Conservation (phyloP, 176 grass and related monocot species). For the Eleusine coracana region DNA sequence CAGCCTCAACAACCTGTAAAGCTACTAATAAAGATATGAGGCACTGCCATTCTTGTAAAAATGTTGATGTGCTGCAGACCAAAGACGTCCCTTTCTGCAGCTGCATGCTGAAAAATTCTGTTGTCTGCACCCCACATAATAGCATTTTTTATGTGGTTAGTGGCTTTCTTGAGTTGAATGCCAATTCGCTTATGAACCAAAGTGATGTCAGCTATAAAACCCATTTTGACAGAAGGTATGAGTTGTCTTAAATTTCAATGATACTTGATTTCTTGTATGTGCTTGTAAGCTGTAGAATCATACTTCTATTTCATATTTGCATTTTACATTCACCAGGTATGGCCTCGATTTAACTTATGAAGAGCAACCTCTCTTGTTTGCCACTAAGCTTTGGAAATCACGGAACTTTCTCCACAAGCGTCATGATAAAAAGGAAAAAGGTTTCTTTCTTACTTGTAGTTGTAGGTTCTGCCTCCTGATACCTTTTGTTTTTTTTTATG, state of each 20-base stretch:
- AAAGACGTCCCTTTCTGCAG: constrained; percentile 52
- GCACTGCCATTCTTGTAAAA: constrained; percentile 48
- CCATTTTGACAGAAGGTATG: constrained; percentile 61
- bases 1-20: constrained; percentile 34
- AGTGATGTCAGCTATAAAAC: constrained; percentile 61
- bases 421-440: constrained; percentile 42
- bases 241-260: constrained; percentile 25
- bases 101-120: constrained; percentile 58
- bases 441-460: constrained; percentile 40
- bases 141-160: constrained; percentile 52
- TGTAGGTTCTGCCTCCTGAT: neutral
- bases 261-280: constrained; percentile 1
- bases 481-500: neutral
- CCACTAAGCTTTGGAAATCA: constrained; percentile 38
- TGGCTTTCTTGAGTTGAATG: constrained; percentile 55
- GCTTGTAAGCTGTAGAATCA: neutral
- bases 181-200: constrained; percentile 50
- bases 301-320: constrained; percentile 9
- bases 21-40: constrained; percentile 10
- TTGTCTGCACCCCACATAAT: constrained; percentile 74
- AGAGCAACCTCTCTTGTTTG: constrained; percentile 51
- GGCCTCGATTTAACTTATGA: constrained; percentile 54
- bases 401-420: constrained; percentile 56
- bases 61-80: constrained; percentile 52
- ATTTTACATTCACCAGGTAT: constrained; percentile 49